Evolutionary conservation across 805 yeast species (phyloP).

Genomic region (Candida sithepensis): DNA sequence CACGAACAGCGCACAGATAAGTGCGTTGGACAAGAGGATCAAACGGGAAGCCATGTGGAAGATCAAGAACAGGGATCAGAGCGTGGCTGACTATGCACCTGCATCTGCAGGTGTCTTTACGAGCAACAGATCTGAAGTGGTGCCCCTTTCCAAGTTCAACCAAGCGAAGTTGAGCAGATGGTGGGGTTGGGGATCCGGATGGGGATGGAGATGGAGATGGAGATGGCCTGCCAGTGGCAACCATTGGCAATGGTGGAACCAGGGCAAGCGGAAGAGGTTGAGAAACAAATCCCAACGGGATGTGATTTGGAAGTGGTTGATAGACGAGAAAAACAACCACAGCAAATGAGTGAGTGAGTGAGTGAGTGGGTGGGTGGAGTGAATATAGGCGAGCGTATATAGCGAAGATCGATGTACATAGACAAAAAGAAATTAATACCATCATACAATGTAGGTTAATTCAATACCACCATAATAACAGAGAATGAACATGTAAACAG

Average conservation of each 20-base stretch:
- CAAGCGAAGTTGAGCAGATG: neutral
- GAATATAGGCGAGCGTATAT: too few relatives aligned
- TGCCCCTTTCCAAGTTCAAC: neutral
- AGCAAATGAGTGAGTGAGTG: too few relatives aligned
- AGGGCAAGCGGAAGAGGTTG: neutral
- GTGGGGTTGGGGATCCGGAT: neutral
- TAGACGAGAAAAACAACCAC: constrained; percentile 36
- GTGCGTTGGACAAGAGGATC: constrained; percentile 25
- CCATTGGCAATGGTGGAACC: neutral
- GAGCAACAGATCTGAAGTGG: neutral
- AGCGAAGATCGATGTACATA: too few relatives aligned
- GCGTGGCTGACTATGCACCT: constrained; percentile 10
- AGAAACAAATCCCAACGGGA: constrained; percentile 33
- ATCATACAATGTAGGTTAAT: too few relatives aligned
- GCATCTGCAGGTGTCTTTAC: neutral
- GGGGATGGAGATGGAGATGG: neutral
- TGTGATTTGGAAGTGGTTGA: constrained; percentile 54
- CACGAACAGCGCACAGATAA: constrained; percentile 36
- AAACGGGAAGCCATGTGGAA: constrained; percentile 8
- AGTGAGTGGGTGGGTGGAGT: too few relatives aligned
- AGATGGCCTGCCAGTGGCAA: neutral
- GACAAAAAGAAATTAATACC: too few relatives aligned
- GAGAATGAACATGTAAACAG: too few relatives aligned
- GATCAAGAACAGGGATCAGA: constrained; percentile 18
- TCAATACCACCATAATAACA: too few relatives aligned